Evolutionary conservation across 2,329 filamentous ascomycete genomes (phyloP), one percentile per base, ranked within the genome.

Genomic region (Coniochaeta sp.): DNA sequence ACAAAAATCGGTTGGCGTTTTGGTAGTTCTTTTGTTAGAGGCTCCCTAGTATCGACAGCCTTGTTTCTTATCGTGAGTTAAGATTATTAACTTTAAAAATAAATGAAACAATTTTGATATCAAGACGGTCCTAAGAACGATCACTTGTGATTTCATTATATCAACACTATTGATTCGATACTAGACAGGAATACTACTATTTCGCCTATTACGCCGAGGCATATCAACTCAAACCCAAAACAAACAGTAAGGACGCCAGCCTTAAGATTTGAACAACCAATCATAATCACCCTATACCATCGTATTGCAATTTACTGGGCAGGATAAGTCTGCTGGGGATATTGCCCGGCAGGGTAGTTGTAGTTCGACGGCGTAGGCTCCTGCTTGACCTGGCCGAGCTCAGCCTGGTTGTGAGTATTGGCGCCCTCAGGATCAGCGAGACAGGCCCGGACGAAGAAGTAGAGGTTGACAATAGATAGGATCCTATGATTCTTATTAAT

Each of bases 371-470:
- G 58, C 44, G 62, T 59, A 33, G 57, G 54, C 60, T 67, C 61
- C 28, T 63, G 59, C 64, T 70, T 67, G 56, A 70, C 60, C 19
- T 68, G 62, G 26, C 68, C 69, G 28, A 73, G 66, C 66, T 74
- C 71, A 16, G 70, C 64, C 59, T 71, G 65, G 17, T 33, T 58
- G 19, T 58, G 16, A 7, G 57, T 31, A n/a, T 47, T 58, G 14
- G 67, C 59, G 55, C 55, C 59, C 4, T 65, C 56, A 1, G 61
- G 60, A 60, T 66, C 67, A 40, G 61, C 63, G 6, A 73, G 34
- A 52, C 70, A 75, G 26, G 70, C 72, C 28, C 66, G 66, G 64
- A 74, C 68, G 67, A 77, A 79, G 66, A 76, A 72, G 54, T 72
- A 67, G 50, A 77, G 60, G 60, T 75, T 67, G 56, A 75, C 65